Evolutionary conservation across 345 rosid species (phyloP), one percentile per base, ranked within the genome.

Genomic region (Lumnitzera racemosa): DNA sequence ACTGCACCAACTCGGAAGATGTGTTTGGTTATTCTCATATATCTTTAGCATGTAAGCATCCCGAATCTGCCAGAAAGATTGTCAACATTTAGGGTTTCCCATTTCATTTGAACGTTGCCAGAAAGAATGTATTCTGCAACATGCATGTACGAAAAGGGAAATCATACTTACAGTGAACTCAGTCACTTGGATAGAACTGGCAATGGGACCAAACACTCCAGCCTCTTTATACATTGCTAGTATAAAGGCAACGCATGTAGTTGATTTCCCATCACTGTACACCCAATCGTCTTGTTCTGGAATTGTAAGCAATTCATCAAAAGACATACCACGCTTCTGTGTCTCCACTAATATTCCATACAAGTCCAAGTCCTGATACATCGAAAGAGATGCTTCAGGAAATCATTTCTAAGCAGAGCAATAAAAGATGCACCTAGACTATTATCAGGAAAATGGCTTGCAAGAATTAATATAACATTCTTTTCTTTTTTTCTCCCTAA

Each of bases 261-360:
- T 90, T 61, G 97, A 94, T 59, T 90, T 90, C 59, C 99, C 99
- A 47, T 94, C 96, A 65, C 97, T 94, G 59, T 90, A 94, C 15
- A 88, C 73, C 99, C 99, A 94, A 43, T 88, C 99, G 75, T 94
- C 97, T 59, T 82, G 86, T 67, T 94, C 99, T 2, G 99, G 88
- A 61, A 87, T 75, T 15, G 95, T 86, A 61, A 94, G 92, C 61
- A 94, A 63, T 51, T 94, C 85, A 67, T 88, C 99, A 57, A 94
- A 90, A 47, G 86, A 56, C 55, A 86, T 78, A 59, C 95, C 92
- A 46, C 92, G 92, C 76, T 70, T 88, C 75, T 84, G 96, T 24
- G 81, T 74, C 82, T 88, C 97, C 17, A 70, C 86, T 49, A 94
- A 70, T 60, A 94, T 79, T 51, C 82, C 92, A 67, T 83, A 69